Conservation (phyloP, 768 basidiomycete species). For the Strobilomyces confusus region DNA sequence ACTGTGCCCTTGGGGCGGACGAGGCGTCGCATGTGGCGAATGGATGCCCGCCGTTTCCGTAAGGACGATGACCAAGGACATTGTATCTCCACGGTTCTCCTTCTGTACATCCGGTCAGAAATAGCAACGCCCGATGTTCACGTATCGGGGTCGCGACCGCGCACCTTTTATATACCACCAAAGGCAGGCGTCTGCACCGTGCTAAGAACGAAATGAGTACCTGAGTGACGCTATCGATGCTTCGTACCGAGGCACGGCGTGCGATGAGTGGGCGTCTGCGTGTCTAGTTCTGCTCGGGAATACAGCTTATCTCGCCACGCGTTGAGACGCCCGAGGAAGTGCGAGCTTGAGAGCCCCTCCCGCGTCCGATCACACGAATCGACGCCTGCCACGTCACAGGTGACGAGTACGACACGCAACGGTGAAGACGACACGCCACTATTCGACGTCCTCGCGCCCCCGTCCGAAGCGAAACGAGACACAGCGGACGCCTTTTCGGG, state of each 20-base stretch:
- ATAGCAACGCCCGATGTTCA: conserved; percentile 11
- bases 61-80: neutral
- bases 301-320: neutral
- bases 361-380: neutral
- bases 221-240: neutral
- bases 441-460: too few relatives aligned
- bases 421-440: neutral
- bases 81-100: conserved; percentile 1
- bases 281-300: neutral
- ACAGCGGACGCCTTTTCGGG: neutral
- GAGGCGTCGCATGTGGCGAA: neutral
- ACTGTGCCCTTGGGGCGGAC: neutral
- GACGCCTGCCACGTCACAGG: neutral
- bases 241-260: neutral
- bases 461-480: neutral
- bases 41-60: neutral
- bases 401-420: neutral
- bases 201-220: neutral
- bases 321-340: neutral
- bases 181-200: neutral
- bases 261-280: neutral
- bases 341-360: too few relatives aligned
- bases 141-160: conserved; percentile 7
- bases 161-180: neutral
- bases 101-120: conserved; percentile 1